phyloP scores from a whole-genome alignment of 176 grass and related monocot genomes.

The Puya raimondii region DNA sequence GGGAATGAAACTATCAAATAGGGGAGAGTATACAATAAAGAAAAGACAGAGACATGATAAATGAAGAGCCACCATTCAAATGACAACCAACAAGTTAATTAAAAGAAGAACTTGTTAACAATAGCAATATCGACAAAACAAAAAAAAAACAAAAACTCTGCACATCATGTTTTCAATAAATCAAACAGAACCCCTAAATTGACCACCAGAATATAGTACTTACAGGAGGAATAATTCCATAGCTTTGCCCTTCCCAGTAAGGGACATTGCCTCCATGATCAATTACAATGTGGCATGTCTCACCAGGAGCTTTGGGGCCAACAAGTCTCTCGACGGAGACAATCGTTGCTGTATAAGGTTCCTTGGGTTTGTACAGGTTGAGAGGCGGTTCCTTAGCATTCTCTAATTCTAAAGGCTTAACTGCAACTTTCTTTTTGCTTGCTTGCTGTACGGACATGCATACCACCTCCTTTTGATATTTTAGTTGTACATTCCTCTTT shows the following conservation, averaged over 20 bases:
- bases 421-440: conserved; percentile 47
- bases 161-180: not conserved
- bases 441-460: conserved; percentile 55
- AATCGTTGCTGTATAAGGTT: conserved; percentile 59
- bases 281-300: conserved; percentile 90
- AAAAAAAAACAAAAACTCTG: not conserved
- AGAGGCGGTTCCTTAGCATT: conserved; percentile 54
- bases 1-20: no score
- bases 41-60: no score
- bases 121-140: not conserved
- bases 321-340: conserved; percentile 84
- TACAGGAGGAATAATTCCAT: conserved; percentile 84
- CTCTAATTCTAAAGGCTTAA: conserved; percentile 67
- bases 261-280: conserved; percentile 87
- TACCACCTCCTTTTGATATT: conserved; percentile 35
- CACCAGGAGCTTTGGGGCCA: conserved; percentile 72
- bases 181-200: not conserved
- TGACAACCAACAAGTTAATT: not conserved
- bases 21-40: no score
- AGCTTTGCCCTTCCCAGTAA: conserved; percentile 97
- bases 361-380: conserved; percentile 71
- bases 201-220: conserved; percentile 10
- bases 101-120: not conserved
- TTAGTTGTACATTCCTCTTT: conserved; percentile 23
- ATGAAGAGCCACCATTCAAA: no score